Conservation (phyloP, 148 eudicot species). For the Rhododendron kiyosumense region DNA sequence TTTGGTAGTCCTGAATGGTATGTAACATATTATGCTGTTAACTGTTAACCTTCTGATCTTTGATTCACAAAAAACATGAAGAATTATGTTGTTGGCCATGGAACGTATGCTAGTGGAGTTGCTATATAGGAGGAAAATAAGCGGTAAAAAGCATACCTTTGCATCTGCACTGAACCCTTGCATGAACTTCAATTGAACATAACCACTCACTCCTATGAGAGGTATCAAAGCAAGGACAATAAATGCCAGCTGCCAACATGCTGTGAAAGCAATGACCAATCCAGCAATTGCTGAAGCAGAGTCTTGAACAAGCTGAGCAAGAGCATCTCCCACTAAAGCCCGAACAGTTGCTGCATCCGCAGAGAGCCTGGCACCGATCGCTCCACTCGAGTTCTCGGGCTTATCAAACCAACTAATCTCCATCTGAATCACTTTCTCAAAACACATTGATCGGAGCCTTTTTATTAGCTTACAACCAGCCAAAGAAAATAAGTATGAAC, state of each 20-base stretch:
- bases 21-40: neutral
- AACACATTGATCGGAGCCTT: constrained; percentile 45
- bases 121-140: neutral
- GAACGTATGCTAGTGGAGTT: neutral
- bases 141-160: constrained; percentile 36
- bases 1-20: neutral
- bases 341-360: constrained; percentile 72
- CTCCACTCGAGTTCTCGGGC: constrained; percentile 68
- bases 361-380: constrained; percentile 75
- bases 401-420: constrained; percentile 83
- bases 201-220: constrained; percentile 55
- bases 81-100: neutral
- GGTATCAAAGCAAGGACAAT: constrained; percentile 69
- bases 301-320: constrained; percentile 67
- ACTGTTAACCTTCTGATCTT: neutral
- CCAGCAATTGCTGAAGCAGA: constrained; percentile 52
- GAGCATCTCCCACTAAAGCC: constrained; percentile 75
- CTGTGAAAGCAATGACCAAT: constrained; percentile 55
- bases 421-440: constrained; percentile 66
- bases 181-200: constrained; percentile 54
- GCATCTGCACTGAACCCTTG: constrained; percentile 83
- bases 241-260: constrained; percentile 72
- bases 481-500: constrained; percentile 40
- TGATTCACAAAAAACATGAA: neutral
- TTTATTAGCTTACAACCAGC: constrained; percentile 41